Conservation (phyloP, 805 yeast species). For the Phaffomyces antillensis region DNA sequence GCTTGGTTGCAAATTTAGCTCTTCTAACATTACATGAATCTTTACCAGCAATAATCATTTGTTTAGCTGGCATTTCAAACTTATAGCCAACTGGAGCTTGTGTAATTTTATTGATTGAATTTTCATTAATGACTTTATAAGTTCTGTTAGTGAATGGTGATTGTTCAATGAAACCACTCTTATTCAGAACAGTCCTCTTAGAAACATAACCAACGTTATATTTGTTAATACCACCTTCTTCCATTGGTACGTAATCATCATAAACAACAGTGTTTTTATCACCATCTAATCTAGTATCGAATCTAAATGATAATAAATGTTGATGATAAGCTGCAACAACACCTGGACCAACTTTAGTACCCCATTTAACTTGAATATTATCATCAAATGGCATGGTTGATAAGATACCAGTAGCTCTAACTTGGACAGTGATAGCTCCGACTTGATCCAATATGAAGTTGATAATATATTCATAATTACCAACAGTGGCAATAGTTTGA, state of each 20-base stretch:
- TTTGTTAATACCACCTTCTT: conserved; percentile 49
- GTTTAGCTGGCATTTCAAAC: conserved; percentile 62
- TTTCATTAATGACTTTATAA: conserved; percentile 69
- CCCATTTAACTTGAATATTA: conserved; percentile 26
- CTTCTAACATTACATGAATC: conserved; percentile 61
- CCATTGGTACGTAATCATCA: conserved; percentile 62
- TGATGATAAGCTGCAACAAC: conserved; percentile 83
- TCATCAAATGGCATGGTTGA: conserved; percentile 65
- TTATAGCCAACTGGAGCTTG: conserved; percentile 73
- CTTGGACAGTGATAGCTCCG: conserved; percentile 71
- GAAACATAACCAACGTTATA: conserved; percentile 47
- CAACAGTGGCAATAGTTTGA: conserved; percentile 79
- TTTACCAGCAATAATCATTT: conserved; percentile 62
- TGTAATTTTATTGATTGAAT: conserved; percentile 59
- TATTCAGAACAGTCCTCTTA: conserved; percentile 58
- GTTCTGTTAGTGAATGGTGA: conserved; percentile 44
- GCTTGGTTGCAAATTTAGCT: conserved; percentile 71
- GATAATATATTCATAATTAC: conserved; percentile 74
- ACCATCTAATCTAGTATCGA: conserved; percentile 80
- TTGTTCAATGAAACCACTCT: conserved; percentile 56
- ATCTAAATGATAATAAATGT: conserved; percentile 71
- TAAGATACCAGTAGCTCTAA: conserved; percentile 80
- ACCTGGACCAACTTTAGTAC: conserved; percentile 72
- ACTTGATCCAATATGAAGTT: conserved; percentile 70
- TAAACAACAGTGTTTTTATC: conserved; percentile 66